phyloP scores from a whole-genome alignment of 2,329 filamentous ascomycete genomes.

The Trichoderma oligosporum region DNA sequence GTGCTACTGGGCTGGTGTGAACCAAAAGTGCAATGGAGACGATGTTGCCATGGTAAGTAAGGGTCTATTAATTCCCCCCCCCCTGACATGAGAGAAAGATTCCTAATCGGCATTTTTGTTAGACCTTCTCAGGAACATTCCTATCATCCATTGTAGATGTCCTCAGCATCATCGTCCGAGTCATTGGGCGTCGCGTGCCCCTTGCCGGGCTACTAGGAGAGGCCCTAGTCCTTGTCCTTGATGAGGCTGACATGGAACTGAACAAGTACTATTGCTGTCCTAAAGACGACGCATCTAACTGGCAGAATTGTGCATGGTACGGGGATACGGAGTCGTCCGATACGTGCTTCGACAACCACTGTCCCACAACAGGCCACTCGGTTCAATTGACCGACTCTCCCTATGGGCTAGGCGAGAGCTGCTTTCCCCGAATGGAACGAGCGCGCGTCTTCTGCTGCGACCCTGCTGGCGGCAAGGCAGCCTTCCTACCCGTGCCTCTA shows the following conservation, averaged over 20 bases:
- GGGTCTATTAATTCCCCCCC: neutral
- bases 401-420: too few relatives aligned
- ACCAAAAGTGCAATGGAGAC: too few relatives aligned
- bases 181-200: neutral
- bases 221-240: neutral
- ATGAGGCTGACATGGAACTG: neutral
- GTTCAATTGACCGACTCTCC: too few relatives aligned
- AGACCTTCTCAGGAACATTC: neutral
- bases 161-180: neutral
- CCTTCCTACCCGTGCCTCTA: too few relatives aligned
- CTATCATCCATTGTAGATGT: neutral
- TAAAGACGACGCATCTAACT: neutral
- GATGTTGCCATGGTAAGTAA: too few relatives aligned
- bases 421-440: too few relatives aligned
- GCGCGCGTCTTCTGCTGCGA: too few relatives aligned
- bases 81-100: neutral
- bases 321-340: neutral
- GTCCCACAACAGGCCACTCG: too few relatives aligned
- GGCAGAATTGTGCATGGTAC: too few relatives aligned
- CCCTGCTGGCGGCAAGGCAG: too few relatives aligned
- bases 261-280: neutral
- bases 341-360: too few relatives aligned
- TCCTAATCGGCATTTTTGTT: neutral
- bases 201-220: neutral
- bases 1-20: too few relatives aligned